Base-by-base conservation (phyloP, 352 stramenopile species). In the Halophytophthora polymorphica region DNA sequence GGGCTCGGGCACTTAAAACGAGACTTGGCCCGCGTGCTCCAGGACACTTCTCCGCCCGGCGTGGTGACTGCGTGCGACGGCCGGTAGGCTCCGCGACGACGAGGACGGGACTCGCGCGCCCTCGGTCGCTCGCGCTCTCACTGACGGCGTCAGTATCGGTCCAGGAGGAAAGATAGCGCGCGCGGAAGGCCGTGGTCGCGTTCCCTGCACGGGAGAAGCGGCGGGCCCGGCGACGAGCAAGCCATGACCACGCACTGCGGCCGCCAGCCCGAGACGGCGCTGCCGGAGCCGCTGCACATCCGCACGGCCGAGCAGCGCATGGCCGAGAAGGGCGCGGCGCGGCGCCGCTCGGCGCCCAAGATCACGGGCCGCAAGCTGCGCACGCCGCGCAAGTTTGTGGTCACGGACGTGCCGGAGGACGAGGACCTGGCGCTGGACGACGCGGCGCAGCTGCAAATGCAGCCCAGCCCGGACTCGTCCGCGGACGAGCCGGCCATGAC, bases 391-490 rank as follows among this genome's bases (percentile, higher is more conserved):
- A 80, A 81, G 31, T 90, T 90, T 35, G 80, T 88, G 23, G 64
- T 90, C 18, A 90, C 80, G 14, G 80, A 90, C 50, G 58, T 90
- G 22, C 71, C 74, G 13, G 71, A 83, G 18, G 71, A 83, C 18
- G 65, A 80, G 17, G 57, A 56, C 33, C 34, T 53, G 23, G 25
- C 25, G 25, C 25, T 31, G 25, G 8, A 31, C 25, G 25, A 31
- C 25, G 25, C 25, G 25, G 4, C 25, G 25, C 25, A 31, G 25
- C 25, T 31, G 25, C 25, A 31, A 8, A 31, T 31, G 25, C 36
- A 40, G 6, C 37, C 38, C 33, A 29, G 48, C 15, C 38, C 47
- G 13, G 11, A n/a, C 19, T 53, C 48, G 12, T 15, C 28, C 37
- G 22, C 22, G 37, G 33, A 35, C 35, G 12, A 23, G 35, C 41